Percentiles rank a stretch among this genome's conserved stretches.
Evolutionary conservation across 305 asterid species (phyloP).

Genomic region (Fraxinus sp.): DNA sequence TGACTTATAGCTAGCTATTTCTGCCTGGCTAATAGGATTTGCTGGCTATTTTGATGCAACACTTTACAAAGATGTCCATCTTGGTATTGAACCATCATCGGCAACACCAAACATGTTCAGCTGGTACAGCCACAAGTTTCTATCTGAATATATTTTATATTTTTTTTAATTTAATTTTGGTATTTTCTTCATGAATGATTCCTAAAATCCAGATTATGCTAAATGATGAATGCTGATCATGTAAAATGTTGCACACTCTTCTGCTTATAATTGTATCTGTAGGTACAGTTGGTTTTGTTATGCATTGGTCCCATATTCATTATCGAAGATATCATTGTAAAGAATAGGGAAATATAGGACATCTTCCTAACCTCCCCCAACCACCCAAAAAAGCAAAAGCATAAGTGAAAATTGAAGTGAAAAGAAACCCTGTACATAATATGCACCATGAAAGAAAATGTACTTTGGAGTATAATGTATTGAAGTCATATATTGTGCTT

Average conservation of each 20-base stretch:
- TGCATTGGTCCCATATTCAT: not conserved
- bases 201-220: not conserved
- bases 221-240: not conserved
- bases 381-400: not conserved
- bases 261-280: not conserved
- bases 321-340: not conserved
- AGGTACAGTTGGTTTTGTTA: not conserved
- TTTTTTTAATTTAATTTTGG: slow-evolving; percentile 6
- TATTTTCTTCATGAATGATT: not conserved
- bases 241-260: not conserved
- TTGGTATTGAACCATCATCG: slow-evolving; percentile 91
- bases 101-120: slow-evolving; percentile 62
- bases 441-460: not conserved
- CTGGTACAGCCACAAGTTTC: not conserved
- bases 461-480: not conserved
- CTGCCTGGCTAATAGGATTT: slow-evolving; percentile 53
- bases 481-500: not conserved
- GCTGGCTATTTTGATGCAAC: slow-evolving; percentile 93
- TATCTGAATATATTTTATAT: not conserved
- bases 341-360: not conserved
- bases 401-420: not conserved
- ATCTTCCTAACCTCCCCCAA: not conserved
- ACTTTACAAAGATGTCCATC: slow-evolving; percentile 93
- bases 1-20: not conserved
- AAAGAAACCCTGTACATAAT: not conserved